Percentiles rank a stretch among this genome's conserved stretches.
Conservation (phyloP, 1,284 basidiomycete species). For the Vanrija humicola region DNA sequence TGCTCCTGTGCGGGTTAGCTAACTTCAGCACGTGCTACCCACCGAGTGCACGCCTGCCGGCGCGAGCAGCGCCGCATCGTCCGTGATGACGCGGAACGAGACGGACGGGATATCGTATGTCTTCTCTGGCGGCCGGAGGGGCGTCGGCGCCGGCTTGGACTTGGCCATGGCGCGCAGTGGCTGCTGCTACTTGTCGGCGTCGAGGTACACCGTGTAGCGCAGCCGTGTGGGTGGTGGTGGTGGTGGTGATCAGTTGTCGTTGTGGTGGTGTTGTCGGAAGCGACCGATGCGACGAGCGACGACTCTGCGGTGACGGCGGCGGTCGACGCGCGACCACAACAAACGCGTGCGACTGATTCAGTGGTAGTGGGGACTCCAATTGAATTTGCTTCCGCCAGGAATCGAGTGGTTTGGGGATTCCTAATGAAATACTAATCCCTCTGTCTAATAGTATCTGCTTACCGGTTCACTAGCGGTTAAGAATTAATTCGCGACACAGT, state of each 20-base stretch:
- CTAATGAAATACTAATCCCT: too few relatives aligned
- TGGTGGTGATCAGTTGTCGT: background rate
- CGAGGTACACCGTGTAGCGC: background rate
- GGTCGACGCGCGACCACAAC: background rate
- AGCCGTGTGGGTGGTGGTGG: background rate
- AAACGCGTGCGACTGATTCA: background rate
- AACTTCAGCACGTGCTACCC: conserved; percentile 2
- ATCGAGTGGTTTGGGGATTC: too few relatives aligned
- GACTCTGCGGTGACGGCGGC: too few relatives aligned
- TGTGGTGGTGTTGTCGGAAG: too few relatives aligned
- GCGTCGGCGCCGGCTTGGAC: too few relatives aligned
- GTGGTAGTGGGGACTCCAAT: background rate
- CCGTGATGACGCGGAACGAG: conserved; percentile 42
- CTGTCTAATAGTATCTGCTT: too few relatives aligned
- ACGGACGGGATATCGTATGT: conserved; percentile 43
- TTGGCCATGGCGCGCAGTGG: too few relatives aligned
- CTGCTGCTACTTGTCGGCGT: too few relatives aligned
- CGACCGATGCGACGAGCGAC: too few relatives aligned
- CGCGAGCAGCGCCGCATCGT: conserved; percentile 31
- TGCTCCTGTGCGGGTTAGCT: conserved; percentile 27
- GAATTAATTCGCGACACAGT: too few relatives aligned
- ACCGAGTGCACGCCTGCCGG: conserved; percentile 44
- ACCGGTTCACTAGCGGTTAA: too few relatives aligned
- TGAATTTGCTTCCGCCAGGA: too few relatives aligned
- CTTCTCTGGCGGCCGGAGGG: conserved; percentile 19